phyloP scores from a whole-genome alignment of 2,329 filamentous ascomycete genomes.

The Periglandula ipomoeae region DNA sequence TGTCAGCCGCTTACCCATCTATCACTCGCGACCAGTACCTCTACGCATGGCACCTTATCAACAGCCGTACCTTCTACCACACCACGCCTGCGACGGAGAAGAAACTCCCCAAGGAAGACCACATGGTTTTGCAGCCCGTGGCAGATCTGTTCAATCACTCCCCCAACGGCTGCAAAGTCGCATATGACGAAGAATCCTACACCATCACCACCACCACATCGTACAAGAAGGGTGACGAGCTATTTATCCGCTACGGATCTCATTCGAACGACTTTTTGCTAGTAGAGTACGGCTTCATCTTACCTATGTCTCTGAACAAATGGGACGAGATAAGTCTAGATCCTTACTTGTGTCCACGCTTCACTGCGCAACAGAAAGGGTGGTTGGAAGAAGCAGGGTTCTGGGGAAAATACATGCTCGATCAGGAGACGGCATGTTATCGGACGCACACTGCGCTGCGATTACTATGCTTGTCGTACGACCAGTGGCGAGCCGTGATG shows the following conservation, averaged over 20 bases:
- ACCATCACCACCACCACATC: slow-evolving; percentile 40
- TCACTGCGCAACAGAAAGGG: slow-evolving; percentile 24
- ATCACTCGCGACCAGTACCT: slow-evolving; percentile 31
- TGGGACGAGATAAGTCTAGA: slow-evolving; percentile 44
- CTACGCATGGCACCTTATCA: slow-evolving; percentile 51
- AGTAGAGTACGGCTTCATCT: slow-evolving; percentile 53
- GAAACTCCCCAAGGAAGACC: slow-evolving; percentile 39
- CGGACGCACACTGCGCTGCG: slow-evolving; percentile 46
- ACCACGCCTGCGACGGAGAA: slow-evolving; percentile 35
- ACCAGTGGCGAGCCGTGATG: slow-evolving; percentile 35
- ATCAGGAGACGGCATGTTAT: slow-evolving; percentile 41
- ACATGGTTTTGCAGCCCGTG: slow-evolving; percentile 61
- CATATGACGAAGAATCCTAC: slow-evolving; percentile 43
- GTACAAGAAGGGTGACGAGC: slow-evolving; percentile 50
- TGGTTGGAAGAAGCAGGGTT: slow-evolving; percentile 37
- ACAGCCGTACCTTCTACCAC: slow-evolving; percentile 55
- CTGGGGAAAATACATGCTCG: slow-evolving; percentile 42
- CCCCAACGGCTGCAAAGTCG: slow-evolving; percentile 40
- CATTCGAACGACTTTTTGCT: slow-evolving; percentile 65
- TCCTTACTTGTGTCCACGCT: slow-evolving; percentile 32
- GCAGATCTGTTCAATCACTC: slow-evolving; percentile 62
- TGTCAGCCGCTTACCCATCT: slow-evolving; percentile 19
- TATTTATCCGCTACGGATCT: slow-evolving; percentile 59
- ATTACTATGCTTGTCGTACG: slow-evolving; percentile 22
- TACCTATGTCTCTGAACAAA: slow-evolving; percentile 32